Evolutionary conservation across 2,329 filamentous ascomycete genomes (phyloP), one percentile per base, ranked within the genome.

Genomic region (Dothideomycetidae sp.): DNA sequence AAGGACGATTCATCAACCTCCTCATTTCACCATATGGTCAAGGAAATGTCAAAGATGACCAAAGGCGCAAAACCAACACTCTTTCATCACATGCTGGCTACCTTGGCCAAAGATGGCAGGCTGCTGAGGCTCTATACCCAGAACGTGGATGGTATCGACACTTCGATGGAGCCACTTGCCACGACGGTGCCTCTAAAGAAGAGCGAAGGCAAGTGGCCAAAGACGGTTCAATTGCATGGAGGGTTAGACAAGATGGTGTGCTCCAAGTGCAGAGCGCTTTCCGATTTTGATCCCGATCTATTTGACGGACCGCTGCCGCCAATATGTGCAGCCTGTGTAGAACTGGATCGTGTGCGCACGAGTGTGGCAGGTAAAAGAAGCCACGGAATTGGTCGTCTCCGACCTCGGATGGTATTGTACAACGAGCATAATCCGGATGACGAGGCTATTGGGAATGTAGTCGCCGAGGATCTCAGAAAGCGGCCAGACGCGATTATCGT

Each of bases 361-460:
- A 68, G 70, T 3, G 67, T 75, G 44, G 81, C 77, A 10, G 85
- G 86, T 33, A 88, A 93, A 60, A 76, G 90, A 42, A 93, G 86
- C 53, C 90, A 94, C 52, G 90, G 90, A 1, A 81, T 98, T 49
- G 90, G 90, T 29, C 76, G 82, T 43, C 64, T 98, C 44, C 75
- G 90, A 14, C 90, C 90, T 14, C 75, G 90, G 40, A 94, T 98
- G 64, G 88, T 96, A 3, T 70, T 98, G 7, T 98, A 98, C 64
- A 94, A 96, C 55, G 90, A 98, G 57, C 80, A 83, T 55, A 94
- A 96, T 53, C 90, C 90, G 0, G 90, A 98, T 47, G 84, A 90
- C 48, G 88, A 94, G 49, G 88, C 90, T 10, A 98, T 98, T 55
- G 86, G 88, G 30, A 82, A 82, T 14, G 86, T 93, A 29, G 84